Conservation (phyloP, 352 stramenopile species). For the Chrysophaeum taylorii region DNA sequence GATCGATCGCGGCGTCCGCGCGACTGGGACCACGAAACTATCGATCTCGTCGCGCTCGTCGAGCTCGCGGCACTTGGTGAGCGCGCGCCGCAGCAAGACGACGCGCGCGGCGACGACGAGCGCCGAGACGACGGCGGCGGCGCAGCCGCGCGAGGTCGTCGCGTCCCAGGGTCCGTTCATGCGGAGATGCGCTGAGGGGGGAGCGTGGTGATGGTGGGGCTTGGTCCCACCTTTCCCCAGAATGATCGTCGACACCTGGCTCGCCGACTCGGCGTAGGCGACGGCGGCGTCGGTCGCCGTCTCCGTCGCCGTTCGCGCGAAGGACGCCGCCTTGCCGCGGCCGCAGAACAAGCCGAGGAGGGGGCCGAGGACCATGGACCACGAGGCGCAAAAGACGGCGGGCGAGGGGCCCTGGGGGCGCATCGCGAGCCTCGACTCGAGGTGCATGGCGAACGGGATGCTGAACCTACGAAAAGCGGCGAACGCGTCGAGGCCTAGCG, state of each 20-base stretch:
- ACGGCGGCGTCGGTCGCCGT: neutral
- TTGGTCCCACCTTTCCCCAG: no score
- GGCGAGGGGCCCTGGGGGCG: no score
- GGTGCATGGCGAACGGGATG: constrained; percentile 7
- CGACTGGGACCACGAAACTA: no score
- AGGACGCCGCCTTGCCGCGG: neutral
- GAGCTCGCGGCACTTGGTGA: neutral
- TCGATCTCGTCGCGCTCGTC: neutral
- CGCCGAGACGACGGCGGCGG: neutral
- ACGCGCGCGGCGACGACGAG: neutral
- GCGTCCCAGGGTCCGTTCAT: no score
- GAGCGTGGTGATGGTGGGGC: no score
- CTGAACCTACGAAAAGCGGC: neutral
- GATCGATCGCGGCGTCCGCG: no score
- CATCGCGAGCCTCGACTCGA: no score
- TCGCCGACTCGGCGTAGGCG: no score
- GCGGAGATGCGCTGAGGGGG: no score
- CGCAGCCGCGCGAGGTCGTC: neutral
- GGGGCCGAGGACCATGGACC: constrained; percentile 10
- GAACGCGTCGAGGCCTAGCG: constrained; percentile 9
- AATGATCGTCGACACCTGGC: no score
- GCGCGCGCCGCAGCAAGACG: neutral
- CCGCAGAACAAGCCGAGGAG: neutral
- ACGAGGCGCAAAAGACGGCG: neutral
- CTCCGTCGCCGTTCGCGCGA: no score